Conservation (phyloP, 2,329 filamentous ascomycete genomes). For the Talaromyces verruculosus region DNA sequence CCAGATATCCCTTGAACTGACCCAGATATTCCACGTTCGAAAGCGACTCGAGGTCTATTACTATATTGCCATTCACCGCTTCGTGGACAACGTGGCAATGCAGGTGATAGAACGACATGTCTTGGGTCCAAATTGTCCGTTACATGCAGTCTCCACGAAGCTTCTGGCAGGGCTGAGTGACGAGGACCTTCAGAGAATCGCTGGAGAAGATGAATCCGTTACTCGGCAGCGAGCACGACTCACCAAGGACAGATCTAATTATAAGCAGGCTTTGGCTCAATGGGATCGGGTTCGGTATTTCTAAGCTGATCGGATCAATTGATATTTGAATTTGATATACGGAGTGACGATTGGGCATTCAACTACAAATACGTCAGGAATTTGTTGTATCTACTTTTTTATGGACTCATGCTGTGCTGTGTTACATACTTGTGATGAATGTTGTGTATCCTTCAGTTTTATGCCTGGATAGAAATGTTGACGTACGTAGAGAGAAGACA, state of each 20-base stretch:
- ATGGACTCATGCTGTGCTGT: background rate
- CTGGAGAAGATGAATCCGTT: conserved; percentile 23
- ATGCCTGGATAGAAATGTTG: background rate
- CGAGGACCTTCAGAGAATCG: conserved; percentile 21
- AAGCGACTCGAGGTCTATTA: conserved; percentile 21
- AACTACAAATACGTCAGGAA: background rate
- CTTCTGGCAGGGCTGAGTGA: conserved; percentile 19
- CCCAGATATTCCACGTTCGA: conserved; percentile 19
- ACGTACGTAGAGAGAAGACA: background rate
- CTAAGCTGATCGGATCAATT: background rate
- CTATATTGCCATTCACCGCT: conserved; percentile 19
- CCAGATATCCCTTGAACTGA: conserved; percentile 13
- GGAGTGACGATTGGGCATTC: background rate
- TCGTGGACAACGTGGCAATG: conserved; percentile 25
- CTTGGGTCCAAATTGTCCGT: conserved; percentile 17
- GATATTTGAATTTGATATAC: background rate
- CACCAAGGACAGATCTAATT: conserved; percentile 18
- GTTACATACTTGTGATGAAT: background rate
- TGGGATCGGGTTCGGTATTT: conserved; percentile 11
- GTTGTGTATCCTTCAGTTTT: background rate
- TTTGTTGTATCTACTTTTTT: background rate
- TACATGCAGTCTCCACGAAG: conserved; percentile 16
- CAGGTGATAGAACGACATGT: conserved; percentile 18
- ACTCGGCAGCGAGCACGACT: conserved; percentile 16
- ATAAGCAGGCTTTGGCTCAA: conserved; percentile 21